Base-by-base conservation (phyloP, 1,284 basidiomycete genomes). In the Sphagnurus paluster region DNA sequence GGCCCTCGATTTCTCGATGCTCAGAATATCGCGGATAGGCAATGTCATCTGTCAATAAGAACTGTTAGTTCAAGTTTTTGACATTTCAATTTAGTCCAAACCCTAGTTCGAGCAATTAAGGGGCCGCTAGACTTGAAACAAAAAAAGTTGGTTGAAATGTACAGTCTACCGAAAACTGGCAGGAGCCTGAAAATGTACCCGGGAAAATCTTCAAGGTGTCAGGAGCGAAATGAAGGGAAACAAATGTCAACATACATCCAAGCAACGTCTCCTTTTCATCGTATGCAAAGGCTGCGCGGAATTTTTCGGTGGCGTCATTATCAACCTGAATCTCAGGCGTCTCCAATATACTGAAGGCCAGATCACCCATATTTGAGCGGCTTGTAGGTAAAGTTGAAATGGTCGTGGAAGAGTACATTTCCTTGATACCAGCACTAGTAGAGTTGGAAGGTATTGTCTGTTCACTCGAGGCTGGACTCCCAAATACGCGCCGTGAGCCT, bases 111-210 rank as follows among this genome's bases (percentile, higher is more conserved):
- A 43, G 82, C 71, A 42, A 79, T 79, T 35, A 94, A 63, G 6
- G 90, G 77, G 1, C 87, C 85, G 35, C 79, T 87, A 2, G 92
- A 90, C 60, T 88, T 86, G 77, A 96, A 96, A 67, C 91, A 95
- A 63, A 96, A 88, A 64, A 82, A 87, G 59, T 90, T 93, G 17
- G 80, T 84, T 19, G 94, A 93, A 49, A 98, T 77, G 60, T 89
- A 97, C 30, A 97, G 77, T 39, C 86, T 79, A 4, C 94, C 94
- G 48, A 79, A 89, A 6, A 95, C 79, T 0, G 95, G 95, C 6
- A 97, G 66, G 17, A 95, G 75, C 43, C 94, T 79, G 66, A 87
- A 91, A 35, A 98, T 74, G 63, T 89, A 94, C 13, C 92, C 93
- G 29, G 89, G 80, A 65, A 94, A 92, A 63, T 90, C 93, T 96